Conservation (phyloP, 1,284 basidiomycete genomes). For the Leccinum laetum region DNA sequence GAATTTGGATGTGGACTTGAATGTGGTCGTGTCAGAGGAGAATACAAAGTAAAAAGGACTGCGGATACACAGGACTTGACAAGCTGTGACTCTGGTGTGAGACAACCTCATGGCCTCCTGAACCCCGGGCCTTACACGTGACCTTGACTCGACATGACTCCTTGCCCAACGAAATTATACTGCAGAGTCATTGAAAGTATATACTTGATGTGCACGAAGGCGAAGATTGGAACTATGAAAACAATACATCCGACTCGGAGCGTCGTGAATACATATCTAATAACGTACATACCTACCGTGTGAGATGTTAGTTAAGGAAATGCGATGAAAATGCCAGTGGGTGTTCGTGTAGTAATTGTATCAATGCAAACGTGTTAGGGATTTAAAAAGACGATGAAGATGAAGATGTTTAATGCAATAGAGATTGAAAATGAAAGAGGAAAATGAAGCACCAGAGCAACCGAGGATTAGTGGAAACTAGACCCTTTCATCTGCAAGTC, state of each 20-base stretch:
- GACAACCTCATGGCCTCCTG: constrained; percentile 9
- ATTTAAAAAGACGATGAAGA: neutral
- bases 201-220: neutral
- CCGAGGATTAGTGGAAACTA: neutral
- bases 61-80: constrained; percentile 2
- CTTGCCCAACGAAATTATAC: neutral
- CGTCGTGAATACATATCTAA: neutral
- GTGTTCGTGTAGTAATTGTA: neutral
- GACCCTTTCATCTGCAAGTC: neutral
- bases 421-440: neutral
- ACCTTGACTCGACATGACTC: constrained; percentile 3
- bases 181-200: neutral
- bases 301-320: neutral
- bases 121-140: constrained; percentile 8
- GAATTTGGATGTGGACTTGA: neutral
- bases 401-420: neutral
- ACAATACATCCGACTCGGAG: neutral
- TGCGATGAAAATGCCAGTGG: neutral
- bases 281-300: neutral
- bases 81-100: constrained; percentile 7
- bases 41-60: neutral
- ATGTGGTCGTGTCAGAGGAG: constrained; percentile 2
- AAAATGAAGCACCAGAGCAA: neutral
- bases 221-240: neutral
- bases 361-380: neutral